Evolutionary conservation across 768 basidiomycete species (phyloP).

Genomic region (Suillus placidus): DNA sequence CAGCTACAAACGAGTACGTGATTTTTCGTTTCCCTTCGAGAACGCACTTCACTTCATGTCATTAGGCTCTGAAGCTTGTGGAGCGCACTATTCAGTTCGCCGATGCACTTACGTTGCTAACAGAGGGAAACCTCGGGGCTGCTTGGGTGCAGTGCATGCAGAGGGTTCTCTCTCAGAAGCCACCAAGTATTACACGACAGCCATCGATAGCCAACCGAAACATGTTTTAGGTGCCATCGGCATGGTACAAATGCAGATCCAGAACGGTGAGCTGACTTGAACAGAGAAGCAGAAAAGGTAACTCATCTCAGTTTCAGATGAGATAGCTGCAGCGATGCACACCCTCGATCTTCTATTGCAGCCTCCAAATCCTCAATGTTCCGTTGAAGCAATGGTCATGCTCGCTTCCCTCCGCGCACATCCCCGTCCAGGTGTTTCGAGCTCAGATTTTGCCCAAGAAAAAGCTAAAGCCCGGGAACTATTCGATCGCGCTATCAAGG

Average conservation of each 20-base stretch:
- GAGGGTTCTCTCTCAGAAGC: constrained; percentile 68
- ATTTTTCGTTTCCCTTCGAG: not conserved
- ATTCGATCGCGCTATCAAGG: constrained; percentile 73
- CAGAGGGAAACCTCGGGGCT: constrained; percentile 84
- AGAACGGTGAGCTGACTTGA: constrained; percentile 57
- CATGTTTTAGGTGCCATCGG: constrained; percentile 82
- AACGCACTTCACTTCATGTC: not conserved
- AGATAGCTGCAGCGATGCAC: constrained; percentile 83
- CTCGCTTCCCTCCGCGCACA: constrained; percentile 87
- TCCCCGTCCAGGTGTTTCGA: constrained; percentile 78
- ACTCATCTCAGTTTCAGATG: constrained; percentile 51
- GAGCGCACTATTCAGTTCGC: constrained; percentile 94
- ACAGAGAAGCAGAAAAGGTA: not conserved
- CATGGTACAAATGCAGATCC: constrained; percentile 84
- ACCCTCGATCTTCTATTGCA: constrained; percentile 79
- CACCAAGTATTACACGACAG: constrained; percentile 66
- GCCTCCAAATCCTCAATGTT: constrained; percentile 62
- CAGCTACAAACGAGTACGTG: constrained; percentile 57
- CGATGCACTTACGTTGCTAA: constrained; percentile 81
- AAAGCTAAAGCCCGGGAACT: constrained; percentile 75
- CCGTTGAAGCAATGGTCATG: constrained; percentile 84
- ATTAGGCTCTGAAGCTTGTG: constrained; percentile 85
- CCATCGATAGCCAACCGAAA: constrained; percentile 70
- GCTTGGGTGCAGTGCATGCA: constrained; percentile 75
- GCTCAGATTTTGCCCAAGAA: constrained; percentile 72